Evolutionary conservation across 140 eudicot species (phyloP).

Genomic region (Ambrosia hybrid): DNA sequence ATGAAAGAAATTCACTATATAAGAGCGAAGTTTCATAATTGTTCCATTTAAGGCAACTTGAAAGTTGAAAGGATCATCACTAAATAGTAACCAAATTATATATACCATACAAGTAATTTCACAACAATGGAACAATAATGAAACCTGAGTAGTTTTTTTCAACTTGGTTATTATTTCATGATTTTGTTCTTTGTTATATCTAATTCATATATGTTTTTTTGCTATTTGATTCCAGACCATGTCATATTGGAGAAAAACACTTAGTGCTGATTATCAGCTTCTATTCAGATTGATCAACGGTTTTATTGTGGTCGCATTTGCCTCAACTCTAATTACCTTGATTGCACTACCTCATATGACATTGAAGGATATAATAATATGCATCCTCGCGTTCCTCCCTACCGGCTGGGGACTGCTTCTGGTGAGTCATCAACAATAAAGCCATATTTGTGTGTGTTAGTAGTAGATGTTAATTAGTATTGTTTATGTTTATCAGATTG

Average conservation of each 20-base stretch:
- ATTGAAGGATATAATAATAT: constrained; percentile 60
- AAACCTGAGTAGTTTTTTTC: too few species aligned
- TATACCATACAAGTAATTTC: too few species aligned
- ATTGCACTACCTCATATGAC: constrained; percentile 72
- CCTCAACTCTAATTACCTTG: constrained; percentile 48
- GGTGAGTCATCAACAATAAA: constrained; percentile 45
- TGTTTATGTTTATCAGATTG: constrained; percentile 50
- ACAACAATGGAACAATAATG: too few species aligned
- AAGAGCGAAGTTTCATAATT: too few species aligned
- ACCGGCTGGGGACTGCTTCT: constrained; percentile 93
- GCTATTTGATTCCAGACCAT: constrained; percentile 42
- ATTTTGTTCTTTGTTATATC: too few species aligned
- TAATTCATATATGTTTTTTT: constrained; percentile 13
- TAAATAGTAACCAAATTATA: too few species aligned
- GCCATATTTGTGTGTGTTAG: not conserved
- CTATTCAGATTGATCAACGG: constrained; percentile 75
- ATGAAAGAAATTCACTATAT: too few species aligned
- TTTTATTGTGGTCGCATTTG: constrained; percentile 54
- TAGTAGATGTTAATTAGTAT: not conserved
- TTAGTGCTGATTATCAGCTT: constrained; percentile 72
- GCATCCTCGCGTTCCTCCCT: constrained; percentile 89
- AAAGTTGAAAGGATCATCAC: too few species aligned
- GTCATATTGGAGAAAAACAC: constrained; percentile 60
- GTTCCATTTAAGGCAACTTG: too few species aligned
- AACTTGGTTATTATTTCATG: too few species aligned